These are phyloP conservation scores for Hypoxylon sp. DNA, from an alignment of 2,329 filamentous ascomycete species.

Conservation along the genomic window DNA sequence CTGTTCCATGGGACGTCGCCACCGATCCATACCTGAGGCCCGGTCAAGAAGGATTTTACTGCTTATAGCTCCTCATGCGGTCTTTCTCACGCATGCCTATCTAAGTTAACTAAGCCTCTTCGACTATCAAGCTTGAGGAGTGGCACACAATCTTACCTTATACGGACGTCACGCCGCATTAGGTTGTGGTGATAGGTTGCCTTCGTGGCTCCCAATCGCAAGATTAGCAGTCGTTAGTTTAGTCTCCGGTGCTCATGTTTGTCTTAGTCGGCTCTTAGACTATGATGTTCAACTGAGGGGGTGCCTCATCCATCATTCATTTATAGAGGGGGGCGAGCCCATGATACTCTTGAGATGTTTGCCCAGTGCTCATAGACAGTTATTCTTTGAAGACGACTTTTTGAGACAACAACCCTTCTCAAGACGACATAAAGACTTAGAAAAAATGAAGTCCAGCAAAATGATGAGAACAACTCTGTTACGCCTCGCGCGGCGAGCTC, in stretches of 20 bases:
- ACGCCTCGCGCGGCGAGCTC: constrained; percentile 19
- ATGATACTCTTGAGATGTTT: constrained; percentile 2
- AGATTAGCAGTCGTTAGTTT: constrained; percentile 12
- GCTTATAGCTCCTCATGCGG: constrained; percentile 13
- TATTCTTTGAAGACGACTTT: not conserved
- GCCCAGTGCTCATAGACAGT: not conserved
- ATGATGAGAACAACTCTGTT: constrained; percentile 21
- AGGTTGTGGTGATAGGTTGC: constrained; percentile 27
- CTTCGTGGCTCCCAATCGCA: constrained; percentile 13
- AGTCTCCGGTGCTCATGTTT: constrained; percentile 1
- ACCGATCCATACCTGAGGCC: constrained; percentile 8
- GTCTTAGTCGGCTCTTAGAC: constrained; percentile 4
- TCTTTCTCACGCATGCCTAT: constrained; percentile 1
- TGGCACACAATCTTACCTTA: constrained; percentile 23
- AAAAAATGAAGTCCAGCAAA: constrained; percentile 9
- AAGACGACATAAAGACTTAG: not conserved
- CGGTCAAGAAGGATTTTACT: constrained; percentile 11
- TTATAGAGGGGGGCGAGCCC: constrained; percentile 21
- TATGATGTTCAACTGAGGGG: constrained; percentile 6
- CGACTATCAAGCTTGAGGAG: constrained; percentile 11
- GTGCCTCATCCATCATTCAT: constrained; percentile 2
- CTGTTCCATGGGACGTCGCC: constrained; percentile 14
- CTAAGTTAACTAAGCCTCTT: constrained; percentile 17
- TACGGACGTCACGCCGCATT: constrained; percentile 36
- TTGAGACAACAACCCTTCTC: not conserved